Evolutionary conservation across 805 yeast genomes (phyloP), one percentile per base, ranked within the genome.

Genomic region (Hanseniaspora nectarophila): DNA sequence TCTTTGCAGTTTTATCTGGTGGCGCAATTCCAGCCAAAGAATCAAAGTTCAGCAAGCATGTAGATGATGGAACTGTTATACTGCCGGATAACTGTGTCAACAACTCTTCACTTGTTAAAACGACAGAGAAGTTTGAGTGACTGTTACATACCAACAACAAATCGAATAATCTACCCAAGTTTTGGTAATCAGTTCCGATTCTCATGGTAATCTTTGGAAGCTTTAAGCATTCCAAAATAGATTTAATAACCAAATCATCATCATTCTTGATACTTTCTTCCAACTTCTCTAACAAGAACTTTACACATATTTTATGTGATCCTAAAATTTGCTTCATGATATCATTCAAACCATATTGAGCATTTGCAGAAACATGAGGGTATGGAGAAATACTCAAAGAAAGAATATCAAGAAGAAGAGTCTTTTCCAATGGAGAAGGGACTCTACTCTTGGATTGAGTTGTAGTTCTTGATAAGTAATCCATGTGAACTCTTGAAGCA

Each of bases 401-500:
- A 13, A 84, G 77, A 8, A 89, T 69, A 62, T 87, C 94, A 45
- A 70, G 72, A 37, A 92, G 63, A 35, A 92, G 65, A 1, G 70
- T 51, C 51, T 71, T 75, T 56, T 88, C 96, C 9, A 82, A 61
- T 7, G 73, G 75, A 0, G 86, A 76, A 59, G 85, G 85, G 6
- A 80, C 69, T 56, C 95, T 73, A 3, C 84, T 79, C 0, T 90
- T 82, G 0, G 87, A 75, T 59, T 81, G 85, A 34, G 85, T 71
- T 1, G 78, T 70, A 24, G 82, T 76, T 58, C 97, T 75, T 57
- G 83, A 80, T 63, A 78, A 77, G 57, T 89, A 96, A 56, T 79
- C 83, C 15, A 80, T 69, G 51, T 80, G 83, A 13, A 87, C 71
- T 51, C 95, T 73, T 0, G 85, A 77, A 2, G 85, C 94, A n/a